Evolutionary conservation across 73 alveolate species (phyloP).

Genomic region (Paramecium sonneborni): DNA sequence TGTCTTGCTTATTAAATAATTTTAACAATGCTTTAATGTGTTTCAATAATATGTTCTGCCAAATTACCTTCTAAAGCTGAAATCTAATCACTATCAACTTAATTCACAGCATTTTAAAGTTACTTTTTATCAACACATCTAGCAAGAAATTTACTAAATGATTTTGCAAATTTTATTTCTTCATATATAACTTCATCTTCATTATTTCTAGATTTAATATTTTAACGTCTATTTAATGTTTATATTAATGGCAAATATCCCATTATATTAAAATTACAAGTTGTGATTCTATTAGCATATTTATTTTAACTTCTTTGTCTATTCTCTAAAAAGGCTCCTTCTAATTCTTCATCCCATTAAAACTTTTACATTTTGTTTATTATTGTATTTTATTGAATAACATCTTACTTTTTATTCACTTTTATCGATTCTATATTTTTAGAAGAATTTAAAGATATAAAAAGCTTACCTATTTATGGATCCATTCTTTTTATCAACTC

Average conservation of each 20-base stretch:
- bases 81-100: background rate
- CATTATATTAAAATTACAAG: constrained; percentile 8
- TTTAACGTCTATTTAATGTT: background rate
- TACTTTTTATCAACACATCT: background rate
- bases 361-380: background rate
- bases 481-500: constrained; percentile 18
- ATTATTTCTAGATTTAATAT: background rate
- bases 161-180: background rate
- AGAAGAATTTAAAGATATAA: background rate
- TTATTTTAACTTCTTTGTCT: background rate
- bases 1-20: background rate
- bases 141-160: background rate
- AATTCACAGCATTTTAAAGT: background rate
- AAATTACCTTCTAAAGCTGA: constrained; percentile 30
- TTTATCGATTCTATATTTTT: background rate
- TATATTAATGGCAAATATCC: background rate
- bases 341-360: constrained; percentile 26
- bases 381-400: background rate
- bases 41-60: constrained; percentile 17
- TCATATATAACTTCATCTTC: background rate
- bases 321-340: background rate
- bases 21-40: background rate
- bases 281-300: background rate
- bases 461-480: background rate
- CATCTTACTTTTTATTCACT: background rate